Percentiles rank a stretch among this genome's conserved stretches.
Conservation (phyloP, 371 early-diverging fungal genomes). For the Syncephalis fuscata region DNA sequence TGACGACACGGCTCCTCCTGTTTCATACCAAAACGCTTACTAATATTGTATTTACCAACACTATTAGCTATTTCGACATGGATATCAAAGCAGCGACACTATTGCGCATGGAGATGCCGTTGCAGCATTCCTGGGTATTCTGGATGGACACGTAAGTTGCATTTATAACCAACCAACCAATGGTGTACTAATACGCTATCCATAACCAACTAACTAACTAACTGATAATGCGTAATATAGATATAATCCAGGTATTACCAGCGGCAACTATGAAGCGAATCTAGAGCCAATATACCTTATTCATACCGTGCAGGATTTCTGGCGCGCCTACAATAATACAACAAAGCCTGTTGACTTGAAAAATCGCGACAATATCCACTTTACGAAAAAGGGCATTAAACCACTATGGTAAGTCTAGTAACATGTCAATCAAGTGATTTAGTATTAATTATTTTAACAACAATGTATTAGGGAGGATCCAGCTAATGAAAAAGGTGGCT, state of each 20-base stretch:
- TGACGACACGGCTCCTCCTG: too few species aligned
- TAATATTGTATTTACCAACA: too few species aligned
- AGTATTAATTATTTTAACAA: too few species aligned
- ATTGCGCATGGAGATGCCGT: slow-evolving; percentile 11
- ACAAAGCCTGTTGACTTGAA: slow-evolving; percentile 8
- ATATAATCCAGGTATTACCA: slow-evolving; percentile 31
- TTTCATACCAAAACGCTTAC: too few species aligned
- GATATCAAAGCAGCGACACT: not conserved
- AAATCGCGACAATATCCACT: slow-evolving; percentile 6
- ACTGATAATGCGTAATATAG: not conserved
- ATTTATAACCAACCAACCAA: not conserved
- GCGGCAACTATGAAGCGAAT: slow-evolving; percentile 36
- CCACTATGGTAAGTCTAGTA: slow-evolving; percentile 21
- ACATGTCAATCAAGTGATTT: too few species aligned
- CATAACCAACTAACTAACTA: too few species aligned
- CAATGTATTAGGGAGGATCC: slow-evolving; percentile 72
- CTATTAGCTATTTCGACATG: too few species aligned
- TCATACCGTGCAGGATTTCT: slow-evolving; percentile 25
- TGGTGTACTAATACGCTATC: too few species aligned
- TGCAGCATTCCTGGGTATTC: slow-evolving; percentile 39
- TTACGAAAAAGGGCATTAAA: slow-evolving; percentile 7
- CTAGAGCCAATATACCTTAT: slow-evolving; percentile 32
- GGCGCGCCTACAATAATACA: slow-evolving; percentile 10
- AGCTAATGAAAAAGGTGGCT: slow-evolving; percentile 57
- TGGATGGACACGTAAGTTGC: slow-evolving; percentile 40